Evolutionary conservation across 2,329 filamentous ascomycete genomes (phyloP).

Genomic region (Fusarium euwallaceae): DNA sequence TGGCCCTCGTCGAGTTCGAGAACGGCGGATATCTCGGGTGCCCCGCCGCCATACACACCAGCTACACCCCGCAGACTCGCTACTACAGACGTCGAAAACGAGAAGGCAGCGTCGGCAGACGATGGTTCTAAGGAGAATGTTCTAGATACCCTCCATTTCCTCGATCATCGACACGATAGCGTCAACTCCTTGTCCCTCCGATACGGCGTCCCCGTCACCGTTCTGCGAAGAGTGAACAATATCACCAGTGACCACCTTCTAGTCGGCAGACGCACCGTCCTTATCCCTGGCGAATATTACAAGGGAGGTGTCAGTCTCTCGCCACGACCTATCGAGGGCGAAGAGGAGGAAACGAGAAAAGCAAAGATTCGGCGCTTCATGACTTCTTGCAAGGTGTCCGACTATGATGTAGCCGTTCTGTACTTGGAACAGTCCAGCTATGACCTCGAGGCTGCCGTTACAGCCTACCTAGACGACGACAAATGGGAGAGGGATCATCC

Average conservation of each 20-base stretch:
- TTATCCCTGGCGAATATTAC: slow-evolving; percentile 80
- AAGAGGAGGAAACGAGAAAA: slow-evolving; percentile 80
- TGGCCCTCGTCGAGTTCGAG: slow-evolving; percentile 47
- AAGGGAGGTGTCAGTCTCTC: slow-evolving; percentile 76
- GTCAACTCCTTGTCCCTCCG: slow-evolving; percentile 77
- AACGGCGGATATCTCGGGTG: slow-evolving; percentile 42
- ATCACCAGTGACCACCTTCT: slow-evolving; percentile 80
- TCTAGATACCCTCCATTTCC: slow-evolving; percentile 81
- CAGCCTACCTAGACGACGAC: slow-evolving; percentile 78
- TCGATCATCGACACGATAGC: slow-evolving; percentile 77
- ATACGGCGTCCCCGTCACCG: slow-evolving; percentile 75
- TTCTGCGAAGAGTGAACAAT: slow-evolving; percentile 75
- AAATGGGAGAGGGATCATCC: slow-evolving; percentile 80
- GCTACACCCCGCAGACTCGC: slow-evolving; percentile 20
- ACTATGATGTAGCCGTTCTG: slow-evolving; percentile 81
- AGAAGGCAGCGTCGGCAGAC: slow-evolving; percentile 43
- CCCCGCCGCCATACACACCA: slow-evolving; percentile 58
- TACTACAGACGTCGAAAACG: slow-evolving; percentile 23
- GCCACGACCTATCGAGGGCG: slow-evolving; percentile 78
- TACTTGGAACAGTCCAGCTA: slow-evolving; percentile 80
- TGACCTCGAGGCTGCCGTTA: slow-evolving; percentile 74
- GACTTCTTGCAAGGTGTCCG: slow-evolving; percentile 81
- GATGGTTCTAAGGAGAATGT: slow-evolving; percentile 54
- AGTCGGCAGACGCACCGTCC: slow-evolving; percentile 74
- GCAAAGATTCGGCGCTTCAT: slow-evolving; percentile 81